A percentile compares a stretch with the other conserved stretches of the same genome.
Conservation (phyloP, 2,329 filamentous ascomycete species). For the Neofusicoccum ribis region DNA sequence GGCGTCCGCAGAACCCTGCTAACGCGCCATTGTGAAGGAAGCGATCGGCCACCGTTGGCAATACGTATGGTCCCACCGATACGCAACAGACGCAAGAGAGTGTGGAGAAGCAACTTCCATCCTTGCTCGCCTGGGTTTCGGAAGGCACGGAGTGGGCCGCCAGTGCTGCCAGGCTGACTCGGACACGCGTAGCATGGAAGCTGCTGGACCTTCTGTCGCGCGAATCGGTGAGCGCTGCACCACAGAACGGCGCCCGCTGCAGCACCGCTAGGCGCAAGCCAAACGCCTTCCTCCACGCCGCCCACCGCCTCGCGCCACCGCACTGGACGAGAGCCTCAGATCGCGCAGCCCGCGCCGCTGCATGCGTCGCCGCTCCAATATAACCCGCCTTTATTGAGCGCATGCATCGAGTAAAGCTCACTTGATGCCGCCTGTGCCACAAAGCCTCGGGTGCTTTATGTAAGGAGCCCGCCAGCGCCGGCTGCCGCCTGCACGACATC, state of each 20-base stretch:
- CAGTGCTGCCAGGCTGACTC: slow-evolving; percentile 4
- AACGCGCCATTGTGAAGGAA: slow-evolving; percentile 12
- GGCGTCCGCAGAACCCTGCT: slow-evolving; percentile 16
- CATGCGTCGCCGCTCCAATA: slow-evolving; percentile 3
- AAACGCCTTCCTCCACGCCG: slow-evolving; percentile 1
- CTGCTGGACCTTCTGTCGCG: slow-evolving; percentile 14
- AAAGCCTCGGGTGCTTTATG: not conserved
- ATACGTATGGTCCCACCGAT: slow-evolving; percentile 14
- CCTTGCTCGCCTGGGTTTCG: slow-evolving; percentile 15
- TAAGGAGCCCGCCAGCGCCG: not conserved
- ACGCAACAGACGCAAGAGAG: slow-evolving; percentile 6
- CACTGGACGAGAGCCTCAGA: slow-evolving; percentile 2
- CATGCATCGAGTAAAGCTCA: slow-evolving; percentile 8
- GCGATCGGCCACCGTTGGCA: slow-evolving; percentile 20
- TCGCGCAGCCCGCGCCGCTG: slow-evolving; percentile 3
- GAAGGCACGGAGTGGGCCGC: slow-evolving; percentile 13
- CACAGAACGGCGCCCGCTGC: not conserved
- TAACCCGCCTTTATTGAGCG: slow-evolving; percentile 11
- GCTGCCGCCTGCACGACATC: slow-evolving; percentile 6
- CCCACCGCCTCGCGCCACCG: not conserved
- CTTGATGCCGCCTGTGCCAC: slow-evolving; percentile 9
- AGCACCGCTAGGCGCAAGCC: not conserved
- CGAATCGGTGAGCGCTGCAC: slow-evolving; percentile 3
- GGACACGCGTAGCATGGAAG: slow-evolving; percentile 9
- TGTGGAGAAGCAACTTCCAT: slow-evolving; percentile 18